Conservation (phyloP, 2,329 filamentous ascomycete genomes). For the Fusarium sp. region DNA sequence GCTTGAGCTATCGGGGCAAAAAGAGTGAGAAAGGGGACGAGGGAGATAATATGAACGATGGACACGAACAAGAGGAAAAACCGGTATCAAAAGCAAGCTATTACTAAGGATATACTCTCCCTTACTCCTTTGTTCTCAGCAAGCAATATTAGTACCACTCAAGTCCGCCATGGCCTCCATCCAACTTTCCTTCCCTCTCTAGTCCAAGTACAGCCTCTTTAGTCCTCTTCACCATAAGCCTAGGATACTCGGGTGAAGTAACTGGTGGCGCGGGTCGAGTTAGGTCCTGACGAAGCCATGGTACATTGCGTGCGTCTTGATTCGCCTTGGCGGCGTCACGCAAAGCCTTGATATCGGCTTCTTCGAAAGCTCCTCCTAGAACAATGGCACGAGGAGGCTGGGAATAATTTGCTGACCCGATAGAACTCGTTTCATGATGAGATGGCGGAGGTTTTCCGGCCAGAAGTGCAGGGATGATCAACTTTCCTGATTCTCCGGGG, state of each 20-base stretch:
- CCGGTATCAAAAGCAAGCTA: too few species aligned
- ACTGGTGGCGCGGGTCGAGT: constrained; percentile 11
- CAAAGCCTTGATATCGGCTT: constrained; percentile 9
- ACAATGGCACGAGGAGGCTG: constrained; percentile 10
- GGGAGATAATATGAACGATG: not conserved
- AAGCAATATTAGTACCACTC: constrained; percentile 24
- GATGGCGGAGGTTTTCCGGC: not conserved
- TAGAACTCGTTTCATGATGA: constrained; percentile 7
- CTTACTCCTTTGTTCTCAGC: too few species aligned
- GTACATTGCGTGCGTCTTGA: not conserved
- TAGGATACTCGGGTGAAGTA: constrained; percentile 22
- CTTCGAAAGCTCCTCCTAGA: constrained; percentile 17
- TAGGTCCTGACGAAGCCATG: constrained; percentile 25
- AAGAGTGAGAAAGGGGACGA: not conserved
- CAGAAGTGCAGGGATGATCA: constrained; percentile 17
- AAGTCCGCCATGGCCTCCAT: constrained; percentile 8
- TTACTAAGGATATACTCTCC: too few species aligned
- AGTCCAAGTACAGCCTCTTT: constrained; percentile 22
- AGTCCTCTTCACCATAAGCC: constrained; percentile 20
- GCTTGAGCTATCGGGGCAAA: not conserved
- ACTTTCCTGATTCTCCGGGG: constrained; percentile 17
- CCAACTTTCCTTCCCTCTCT: constrained; percentile 8
- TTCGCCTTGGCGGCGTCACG: constrained; percentile 3
- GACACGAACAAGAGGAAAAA: not conserved
- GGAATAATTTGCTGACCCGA: constrained; percentile 14